Evolutionary conservation across 371 early-diverging fungal genomes (phyloP), one percentile per base, ranked within the genome.

Genomic region (Lichtheimia ramosa): DNA sequence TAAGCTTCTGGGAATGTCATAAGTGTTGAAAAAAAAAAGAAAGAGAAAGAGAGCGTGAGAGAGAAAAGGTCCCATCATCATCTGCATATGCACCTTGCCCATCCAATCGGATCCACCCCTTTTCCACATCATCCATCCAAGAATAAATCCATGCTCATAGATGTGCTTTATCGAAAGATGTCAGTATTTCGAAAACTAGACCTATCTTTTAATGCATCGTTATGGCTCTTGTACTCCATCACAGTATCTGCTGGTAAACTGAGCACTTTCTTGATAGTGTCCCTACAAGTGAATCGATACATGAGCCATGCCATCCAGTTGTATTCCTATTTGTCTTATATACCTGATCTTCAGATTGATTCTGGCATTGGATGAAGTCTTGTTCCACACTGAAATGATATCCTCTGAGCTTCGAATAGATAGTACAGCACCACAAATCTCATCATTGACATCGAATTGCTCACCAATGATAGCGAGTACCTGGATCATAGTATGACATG

Each of bases 171-270:
- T 74, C 83, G 83, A 59, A 85, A 93, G 34, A 90, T 83, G 52
- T 93, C 93, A 2, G 96, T 92, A 71, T 92, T 92, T 59, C 93
- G 81, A 77, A 94, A 96, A 75, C 90, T 91, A 14, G 90, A 88
- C 65, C 90, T 92, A 65, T 95, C 95, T 70, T 87, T 84, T 55
- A 91, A 68, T 5, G 90, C 85, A 43, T 86, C 86, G 43, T 92
- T 92, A 68, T 97, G 96, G 13, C 93, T 90, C 77, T 97, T 97
- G 78, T 97, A 97, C 64, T 97, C 97, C 88, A 97, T 92, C 40
- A 92, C 77, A 52, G 92, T 92, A 23, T 92, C 93, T 7, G 83
- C 61, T 4, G 98, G 96, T 43, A 97, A 73, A 43, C 79, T 85
- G 62, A 97, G 77, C 8, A 92, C 86, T 39, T 81, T 74, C 66